A percentile compares a stretch with the other conserved stretches of the same genome.
These are phyloP conservation scores for Eucalyptus sp. DNA, from an alignment of 345 rosid species.

Conservation along the genomic window DNA sequence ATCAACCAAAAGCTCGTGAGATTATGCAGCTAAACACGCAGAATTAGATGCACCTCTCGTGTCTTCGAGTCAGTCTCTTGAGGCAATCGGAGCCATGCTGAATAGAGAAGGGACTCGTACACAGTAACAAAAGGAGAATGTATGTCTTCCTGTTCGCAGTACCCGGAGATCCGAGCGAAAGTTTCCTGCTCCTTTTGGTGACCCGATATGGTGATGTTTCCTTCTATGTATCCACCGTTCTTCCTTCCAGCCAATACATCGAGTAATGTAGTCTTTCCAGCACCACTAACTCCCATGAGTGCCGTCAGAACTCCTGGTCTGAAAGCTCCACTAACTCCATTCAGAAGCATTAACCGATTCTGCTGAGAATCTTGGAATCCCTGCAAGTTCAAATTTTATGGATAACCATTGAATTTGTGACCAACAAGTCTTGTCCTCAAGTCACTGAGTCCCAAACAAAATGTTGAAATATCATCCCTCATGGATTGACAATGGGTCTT, in stretches of 20 bases:
- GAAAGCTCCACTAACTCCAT: slow-evolving; percentile 10
- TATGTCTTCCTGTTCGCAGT: slow-evolving; percentile 6
- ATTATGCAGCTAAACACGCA: background rate
- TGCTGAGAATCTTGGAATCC: slow-evolving; percentile 1
- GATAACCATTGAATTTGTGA: background rate
- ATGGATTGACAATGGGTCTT: too few species aligned
- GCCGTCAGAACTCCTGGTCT: slow-evolving; percentile 17
- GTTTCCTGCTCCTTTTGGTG: background rate
- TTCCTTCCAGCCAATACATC: slow-evolving; percentile 13
- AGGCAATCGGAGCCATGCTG: slow-evolving; percentile 6
- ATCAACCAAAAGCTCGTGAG: background rate
- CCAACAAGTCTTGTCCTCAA: background rate
- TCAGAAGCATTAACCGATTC: slow-evolving; percentile 2
- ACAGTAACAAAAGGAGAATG: slow-evolving; percentile 4
- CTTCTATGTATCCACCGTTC: slow-evolving; percentile 1
- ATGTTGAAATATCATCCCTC: too few species aligned
- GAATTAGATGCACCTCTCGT: background rate
- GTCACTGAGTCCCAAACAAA: background rate
- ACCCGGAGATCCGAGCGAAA: background rate
- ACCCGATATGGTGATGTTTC: background rate
- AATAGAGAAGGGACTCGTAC: slow-evolving; percentile 4
- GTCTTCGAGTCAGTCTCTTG: background rate
- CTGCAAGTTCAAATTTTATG: background rate
- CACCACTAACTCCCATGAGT: slow-evolving; percentile 16
- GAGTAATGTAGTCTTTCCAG: slow-evolving; percentile 11